Base-by-base conservation (phyloP, 257 asterid species). In the Rehmannia glutinosa region DNA sequence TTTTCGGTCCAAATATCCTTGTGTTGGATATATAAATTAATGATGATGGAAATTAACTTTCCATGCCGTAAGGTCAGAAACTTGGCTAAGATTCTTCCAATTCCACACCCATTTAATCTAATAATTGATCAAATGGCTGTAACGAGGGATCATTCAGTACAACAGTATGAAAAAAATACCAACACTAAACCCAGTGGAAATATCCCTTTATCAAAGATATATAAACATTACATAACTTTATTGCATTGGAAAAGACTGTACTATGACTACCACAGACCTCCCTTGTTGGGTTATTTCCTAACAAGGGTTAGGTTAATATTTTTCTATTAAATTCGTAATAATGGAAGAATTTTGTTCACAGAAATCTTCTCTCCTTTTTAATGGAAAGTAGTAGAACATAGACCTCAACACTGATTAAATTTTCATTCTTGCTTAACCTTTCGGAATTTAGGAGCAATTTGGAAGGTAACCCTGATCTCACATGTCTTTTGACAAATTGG, bases 41-140 rank as follows among this genome's bases (percentile, higher is more conserved):
- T n/a, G n/a, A n/a, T n/a, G n/a, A n/a, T n/a, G n/a, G n/a, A n/a
- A n/a, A n/a, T n/a, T n/a, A n/a, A n/a, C n/a, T n/a, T n/a, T n/a
- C n/a, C n/a, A n/a, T n/a, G n/a, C n/a, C n/a, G n/a, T n/a, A n/a
- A n/a, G n/a, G n/a, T n/a, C n/a, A n/a, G n/a, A n/a, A n/a, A n/a
- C n/a, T n/a, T n/a, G n/a, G n/a, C n/a, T n/a, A n/a, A n/a, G n/a
- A 21, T 62, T 45, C 75, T 43, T 43, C 59, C 33, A 21, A 59
- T 30, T 16, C n/a, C 47, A 53, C 17, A n/a, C n/a, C n/a, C n/a
- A n/a, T n/a, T n/a, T 41, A 43, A 24, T 50, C 33, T 42, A 53
- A 33, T 16, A 45, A 20, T 39, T 55, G 8, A 33, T 54, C 69
- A 43, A 12, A 54, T 42, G 35, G 71, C 20, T 46, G 33, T 35